Evolutionary conservation across 2,329 filamentous ascomycete genomes (phyloP), one percentile per base, ranked within the genome.

Genomic region (Pleoardoris graminearum): DNA sequence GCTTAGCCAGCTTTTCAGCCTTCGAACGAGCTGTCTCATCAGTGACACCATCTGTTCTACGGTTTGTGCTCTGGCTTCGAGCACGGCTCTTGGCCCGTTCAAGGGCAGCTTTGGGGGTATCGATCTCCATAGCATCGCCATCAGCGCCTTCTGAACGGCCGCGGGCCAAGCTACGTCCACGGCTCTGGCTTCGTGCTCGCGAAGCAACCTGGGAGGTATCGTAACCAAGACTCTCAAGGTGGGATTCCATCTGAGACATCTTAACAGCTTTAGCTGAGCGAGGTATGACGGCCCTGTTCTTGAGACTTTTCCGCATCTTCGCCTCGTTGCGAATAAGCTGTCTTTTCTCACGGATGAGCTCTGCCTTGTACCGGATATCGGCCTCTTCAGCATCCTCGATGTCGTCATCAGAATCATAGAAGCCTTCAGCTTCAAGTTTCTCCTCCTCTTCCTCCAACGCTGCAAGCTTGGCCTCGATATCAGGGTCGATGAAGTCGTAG

Each of bases 361-460:
- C 90, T 44, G 94, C 95, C 81, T 97, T 97, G 80, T 89, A 87
- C 66, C 90, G 81, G 62, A 93, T 85, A 58, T 97, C 91, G 37
- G 89, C 89, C 66, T 95, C 90, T 58, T 96, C 91, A 17, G 87
- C 90, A 70, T 96, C 92, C 66, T 94, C 91, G 53, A 96, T 82
- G 50, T 90, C 83, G 16, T 82, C 85, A 12, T 74, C 71, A 7
- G 68, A 91, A 38, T 97, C 90, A 77, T 99, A 99, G 81, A 89
- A 96, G 54, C 94, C 94, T 60, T 96, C 90, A 7, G 85, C 87
- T 75, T 97, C 89, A 12, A 97, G 84, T 66, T 88, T 88, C 78
- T 96, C 93, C 75, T 99, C 94, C 71, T 99, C 95, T 58, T 92
- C 92, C 75, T 99, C 94, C 29, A 99, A 82, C 50, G 91, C 91